Percentiles rank a stretch among this genome's conserved stretches.
These are phyloP conservation scores for Eutrema salsugineum DNA, from an alignment of 441 rosid genomes.

Conservation along the genomic window DNA sequence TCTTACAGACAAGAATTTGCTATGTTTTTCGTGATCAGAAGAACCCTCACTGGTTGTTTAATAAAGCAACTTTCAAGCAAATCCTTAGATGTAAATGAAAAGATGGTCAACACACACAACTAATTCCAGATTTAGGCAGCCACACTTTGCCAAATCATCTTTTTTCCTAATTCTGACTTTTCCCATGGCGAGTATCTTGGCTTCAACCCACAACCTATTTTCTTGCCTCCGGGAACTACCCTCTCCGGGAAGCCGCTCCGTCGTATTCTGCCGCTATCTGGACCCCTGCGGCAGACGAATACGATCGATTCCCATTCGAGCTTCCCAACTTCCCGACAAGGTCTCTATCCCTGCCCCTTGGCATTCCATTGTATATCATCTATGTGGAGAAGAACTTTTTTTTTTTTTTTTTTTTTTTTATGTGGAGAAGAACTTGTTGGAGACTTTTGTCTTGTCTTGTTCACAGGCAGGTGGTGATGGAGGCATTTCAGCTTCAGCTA, in stretches of 20 bases:
- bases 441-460: neutral
- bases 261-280: slow-evolving; percentile 20
- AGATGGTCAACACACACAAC: too few relatives aligned
- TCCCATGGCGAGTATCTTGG: slow-evolving; percentile 14
- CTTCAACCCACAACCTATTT: slow-evolving; percentile 19
- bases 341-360: slow-evolving; percentile 13
- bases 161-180: neutral
- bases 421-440: neutral
- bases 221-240: slow-evolving; percentile 19
- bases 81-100: too few relatives aligned
- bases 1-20: too few relatives aligned
- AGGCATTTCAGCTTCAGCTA: slow-evolving; percentile 26
- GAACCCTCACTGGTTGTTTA: too few relatives aligned
- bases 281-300: slow-evolving; percentile 14
- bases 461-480: slow-evolving; percentile 39
- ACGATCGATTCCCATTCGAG: slow-evolving; percentile 35
- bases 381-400: neutral
- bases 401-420: neutral
- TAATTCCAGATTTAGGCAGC: neutral
- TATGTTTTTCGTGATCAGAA: too few relatives aligned
- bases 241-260: slow-evolving; percentile 18
- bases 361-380: neutral
- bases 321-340: slow-evolving; percentile 43
- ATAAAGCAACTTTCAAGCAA: too few relatives aligned
- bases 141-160: neutral